Base-by-base conservation (phyloP, 2,329 filamentous ascomycete genomes). In the Aspergillus neotritici region DNA sequence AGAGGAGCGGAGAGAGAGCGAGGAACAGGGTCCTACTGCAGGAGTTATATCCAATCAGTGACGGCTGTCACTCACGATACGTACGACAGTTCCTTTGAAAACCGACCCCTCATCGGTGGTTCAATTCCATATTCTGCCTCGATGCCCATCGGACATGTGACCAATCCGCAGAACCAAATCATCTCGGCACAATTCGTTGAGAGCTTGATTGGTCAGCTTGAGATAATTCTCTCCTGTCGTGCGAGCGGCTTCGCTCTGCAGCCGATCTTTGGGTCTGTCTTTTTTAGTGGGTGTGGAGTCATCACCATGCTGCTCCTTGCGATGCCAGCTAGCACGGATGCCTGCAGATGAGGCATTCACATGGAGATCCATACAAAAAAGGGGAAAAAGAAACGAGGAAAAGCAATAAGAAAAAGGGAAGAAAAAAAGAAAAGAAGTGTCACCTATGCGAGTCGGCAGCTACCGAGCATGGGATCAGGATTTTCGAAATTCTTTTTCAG, bases 321-420 rank as follows among this genome's bases (percentile, higher is more conserved):
- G 39, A 36, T 48, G 28, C 41, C 43, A 40, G 45, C 37, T 35
- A 43, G 13, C 16, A 43, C 59, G 61, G 58, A 45, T 58, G 52
- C 51, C 36, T 56, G 55, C 61, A 53, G 42, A 47, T 31, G 39
- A n/a, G 30, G 34, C 41, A 42, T 32, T 25, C 21, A 25, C 21
- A 25, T 25, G 21, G 21, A 25, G 7, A 25, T 25, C 21, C 21
- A 25, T 25, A 25, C 21, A 25, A 25, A 25, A 25, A 25, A 25
- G 3, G 7, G 7, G 7, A 25, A 25, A 9, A 25, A 8, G 5
- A n/a, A n/a, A n/a, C n/a, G n/a, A n/a, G 5, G 21, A 25, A 25
- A 21, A 21, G n/a, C n/a, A n/a, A n/a, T n/a, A 21, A 4, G 5
- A 21, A 25, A 25, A 4, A 25, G 21, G 9, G 21, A 25, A 8